Evolutionary conservation across 345 rosid genomes (phyloP).

Genomic region (Erucastrum elatum): DNA sequence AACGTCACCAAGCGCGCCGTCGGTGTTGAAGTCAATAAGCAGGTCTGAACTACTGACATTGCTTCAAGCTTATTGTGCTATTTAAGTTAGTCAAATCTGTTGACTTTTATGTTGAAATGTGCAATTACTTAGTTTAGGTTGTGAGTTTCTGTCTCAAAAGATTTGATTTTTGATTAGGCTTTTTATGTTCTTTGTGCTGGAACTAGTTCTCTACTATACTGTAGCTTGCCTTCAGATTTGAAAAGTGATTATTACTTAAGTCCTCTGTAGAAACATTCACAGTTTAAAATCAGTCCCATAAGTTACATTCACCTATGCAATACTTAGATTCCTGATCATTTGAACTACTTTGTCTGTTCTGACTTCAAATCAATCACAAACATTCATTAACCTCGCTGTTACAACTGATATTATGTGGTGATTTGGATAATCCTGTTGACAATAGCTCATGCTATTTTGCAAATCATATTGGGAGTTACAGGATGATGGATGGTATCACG

Average conservation of each 20-base stretch:
- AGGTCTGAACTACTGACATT: not conserved
- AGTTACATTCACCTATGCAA: not conserved
- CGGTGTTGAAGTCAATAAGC: not conserved
- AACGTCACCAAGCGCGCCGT: not conserved
- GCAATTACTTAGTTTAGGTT: not conserved
- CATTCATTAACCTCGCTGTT: not conserved
- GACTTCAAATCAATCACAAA: not conserved
- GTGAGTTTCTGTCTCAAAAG: not conserved
- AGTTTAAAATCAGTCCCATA: not conserved
- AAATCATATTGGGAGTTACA: too few relatives aligned
- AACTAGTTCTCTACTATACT: not conserved
- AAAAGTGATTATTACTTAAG: not conserved
- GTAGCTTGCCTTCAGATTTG: not conserved
- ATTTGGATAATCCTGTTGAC: not conserved
- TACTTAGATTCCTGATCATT: too few relatives aligned
- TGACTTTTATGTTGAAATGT: not conserved
- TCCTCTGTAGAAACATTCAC: not conserved
- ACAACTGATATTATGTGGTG: not conserved
- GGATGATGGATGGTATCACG: too few relatives aligned
- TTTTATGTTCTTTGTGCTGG: too few relatives aligned
- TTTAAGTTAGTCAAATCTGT: not conserved
- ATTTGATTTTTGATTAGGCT: too few relatives aligned
- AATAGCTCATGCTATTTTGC: too few relatives aligned
- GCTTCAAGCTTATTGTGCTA: too few relatives aligned
- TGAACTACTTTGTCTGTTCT: not conserved